These are phyloP conservation scores for Colletotrichum gigasporum DNA, from an alignment of 2,329 filamentous ascomycete genomes.

Conservation along the genomic window DNA sequence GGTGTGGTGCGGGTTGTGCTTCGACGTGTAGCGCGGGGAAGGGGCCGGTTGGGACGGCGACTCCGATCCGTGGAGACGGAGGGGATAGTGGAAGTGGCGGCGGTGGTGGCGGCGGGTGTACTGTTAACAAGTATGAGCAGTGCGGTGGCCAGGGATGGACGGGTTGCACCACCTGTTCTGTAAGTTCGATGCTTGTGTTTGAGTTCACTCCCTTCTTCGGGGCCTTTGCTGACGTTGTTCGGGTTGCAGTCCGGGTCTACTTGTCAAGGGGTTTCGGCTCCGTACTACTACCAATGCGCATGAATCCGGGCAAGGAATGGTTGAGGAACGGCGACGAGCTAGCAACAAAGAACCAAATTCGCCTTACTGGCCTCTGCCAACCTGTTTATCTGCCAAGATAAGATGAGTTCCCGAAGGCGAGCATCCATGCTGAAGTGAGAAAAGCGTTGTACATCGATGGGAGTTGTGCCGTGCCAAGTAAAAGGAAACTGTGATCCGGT, in stretches of 20 bases:
- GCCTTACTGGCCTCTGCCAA: too few relatives aligned
- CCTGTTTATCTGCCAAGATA: too few relatives aligned
- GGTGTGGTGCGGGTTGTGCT: slow-evolving; percentile 49
- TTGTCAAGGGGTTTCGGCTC: slow-evolving; percentile 47
- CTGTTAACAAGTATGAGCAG: slow-evolving; percentile 46
- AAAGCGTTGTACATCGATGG: too few relatives aligned
- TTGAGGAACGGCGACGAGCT: too few relatives aligned
- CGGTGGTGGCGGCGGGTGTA: slow-evolving; percentile 39
- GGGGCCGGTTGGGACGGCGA: slow-evolving; percentile 39
- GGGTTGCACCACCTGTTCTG: slow-evolving; percentile 51
- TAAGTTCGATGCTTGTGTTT: slow-evolving; percentile 35
- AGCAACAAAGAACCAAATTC: too few relatives aligned
- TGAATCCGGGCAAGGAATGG: too few relatives aligned
- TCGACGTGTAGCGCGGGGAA: slow-evolving; percentile 47
- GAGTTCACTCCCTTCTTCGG: background rate
- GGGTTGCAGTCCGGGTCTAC: slow-evolving; percentile 40
- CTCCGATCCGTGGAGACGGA: slow-evolving; percentile 19
- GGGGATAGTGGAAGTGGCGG: background rate
- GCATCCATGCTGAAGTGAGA: too few relatives aligned
- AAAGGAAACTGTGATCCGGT: too few relatives aligned
- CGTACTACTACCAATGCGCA: slow-evolving; percentile 50
- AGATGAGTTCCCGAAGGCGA: too few relatives aligned
- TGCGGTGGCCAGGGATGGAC: slow-evolving; percentile 52
- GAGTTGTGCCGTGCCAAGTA: too few relatives aligned
- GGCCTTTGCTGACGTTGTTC: slow-evolving; percentile 9